phyloP scores from a whole-genome alignment of 106 monocot species.

The Agapanthus africanus region DNA sequence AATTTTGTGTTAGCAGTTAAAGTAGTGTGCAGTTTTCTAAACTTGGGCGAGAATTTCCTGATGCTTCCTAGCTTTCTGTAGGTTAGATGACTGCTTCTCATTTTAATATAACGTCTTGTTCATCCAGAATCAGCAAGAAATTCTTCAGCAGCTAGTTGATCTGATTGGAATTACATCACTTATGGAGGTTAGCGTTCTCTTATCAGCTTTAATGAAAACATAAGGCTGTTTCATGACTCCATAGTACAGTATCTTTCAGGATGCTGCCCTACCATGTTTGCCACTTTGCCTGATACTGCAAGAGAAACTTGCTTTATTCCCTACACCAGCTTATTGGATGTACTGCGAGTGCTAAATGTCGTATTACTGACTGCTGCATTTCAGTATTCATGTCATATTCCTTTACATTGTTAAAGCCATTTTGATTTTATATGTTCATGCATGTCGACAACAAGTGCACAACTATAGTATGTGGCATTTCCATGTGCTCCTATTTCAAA shows the following conservation, averaged over 20 bases:
- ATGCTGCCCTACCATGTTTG: not conserved
- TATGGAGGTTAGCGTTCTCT: slow-evolving; percentile 76
- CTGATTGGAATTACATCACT: slow-evolving; percentile 90
- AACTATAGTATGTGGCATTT: not conserved
- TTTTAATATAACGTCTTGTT: slow-evolving; percentile 6
- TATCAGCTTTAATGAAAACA: too few relatives aligned
- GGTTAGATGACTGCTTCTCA: not conserved
- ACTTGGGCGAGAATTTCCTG: not conserved
- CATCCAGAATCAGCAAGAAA: slow-evolving; percentile 61
- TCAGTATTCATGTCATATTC: not conserved
- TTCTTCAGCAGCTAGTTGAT: slow-evolving; percentile 73
- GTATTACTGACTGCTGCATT: not conserved
- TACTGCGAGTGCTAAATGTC: not conserved
- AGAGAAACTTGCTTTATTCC: not conserved
- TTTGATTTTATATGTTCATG: not conserved
- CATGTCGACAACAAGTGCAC: not conserved
- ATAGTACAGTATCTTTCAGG: not conserved
- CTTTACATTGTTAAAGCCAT: not conserved
- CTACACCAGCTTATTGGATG: not conserved
- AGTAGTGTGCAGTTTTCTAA: not conserved
- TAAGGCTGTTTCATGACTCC: not conserved
- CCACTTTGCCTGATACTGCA: not conserved
- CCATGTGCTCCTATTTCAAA: not conserved
- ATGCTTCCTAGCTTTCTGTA: not conserved
- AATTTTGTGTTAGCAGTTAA: not conserved